Percentiles rank a stretch among this genome's conserved stretches.
Evolutionary conservation across 2,329 filamentous ascomycete genomes (phyloP).

Genomic region (Zasmidium angulare): DNA sequence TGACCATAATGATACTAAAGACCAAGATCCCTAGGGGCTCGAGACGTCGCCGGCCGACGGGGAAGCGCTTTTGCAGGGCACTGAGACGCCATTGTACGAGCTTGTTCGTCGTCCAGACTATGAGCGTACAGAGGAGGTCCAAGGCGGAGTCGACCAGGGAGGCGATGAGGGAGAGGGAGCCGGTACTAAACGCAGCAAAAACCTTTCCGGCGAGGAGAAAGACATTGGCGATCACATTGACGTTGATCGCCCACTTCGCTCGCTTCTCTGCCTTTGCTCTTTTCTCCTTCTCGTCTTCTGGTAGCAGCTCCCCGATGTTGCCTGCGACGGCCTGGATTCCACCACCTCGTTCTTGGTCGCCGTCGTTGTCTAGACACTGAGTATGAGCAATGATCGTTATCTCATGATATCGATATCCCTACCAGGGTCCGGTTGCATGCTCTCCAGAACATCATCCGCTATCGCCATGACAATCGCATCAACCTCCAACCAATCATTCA

Average conservation of each 20-base stretch:
- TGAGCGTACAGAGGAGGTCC: conserved; percentile 60
- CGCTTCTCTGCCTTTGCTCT: conserved; percentile 48
- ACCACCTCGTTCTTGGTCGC: conserved; percentile 54
- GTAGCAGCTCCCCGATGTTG: conserved; percentile 56
- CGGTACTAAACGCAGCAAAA: conserved; percentile 55
- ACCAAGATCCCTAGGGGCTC: conserved; percentile 64
- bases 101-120: conserved; percentile 61
- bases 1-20: conserved; percentile 64
- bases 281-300: conserved; percentile 54
- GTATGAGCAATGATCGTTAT: too few relatives aligned
- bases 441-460: conserved; percentile 61
- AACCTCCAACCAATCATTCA: conserved; percentile 61
- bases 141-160: conserved; percentile 62
- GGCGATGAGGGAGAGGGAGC: conserved; percentile 61
- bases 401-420: too few relatives aligned
- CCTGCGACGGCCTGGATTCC: conserved; percentile 51
- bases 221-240: conserved; percentile 62
- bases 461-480: conserved; percentile 57
- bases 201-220: conserved; percentile 58
- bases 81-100: conserved; percentile 58
- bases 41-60: conserved; percentile 57
- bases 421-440: conserved; percentile 60
- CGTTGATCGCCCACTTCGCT: conserved; percentile 59
- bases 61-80: conserved; percentile 55
- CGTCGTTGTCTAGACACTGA: conserved; percentile 58